These are phyloP conservation scores for Xerocomellus amylosporus DNA, from an alignment of 768 basidiomycete genomes.

Conservation along the genomic window DNA sequence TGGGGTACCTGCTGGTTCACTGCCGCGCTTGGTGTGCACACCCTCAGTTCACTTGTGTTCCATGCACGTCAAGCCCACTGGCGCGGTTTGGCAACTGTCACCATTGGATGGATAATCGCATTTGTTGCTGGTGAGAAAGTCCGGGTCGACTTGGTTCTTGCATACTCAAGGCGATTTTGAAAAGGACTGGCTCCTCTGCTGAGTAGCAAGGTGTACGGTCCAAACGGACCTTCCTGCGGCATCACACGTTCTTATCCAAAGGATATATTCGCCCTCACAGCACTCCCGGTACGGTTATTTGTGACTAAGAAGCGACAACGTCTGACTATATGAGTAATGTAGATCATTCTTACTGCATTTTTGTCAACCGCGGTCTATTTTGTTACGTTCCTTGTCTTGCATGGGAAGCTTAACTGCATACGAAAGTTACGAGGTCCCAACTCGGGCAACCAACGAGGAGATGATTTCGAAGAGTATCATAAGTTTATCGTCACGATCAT, in stretches of 20 bases:
- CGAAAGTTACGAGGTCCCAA: conserved; percentile 50
- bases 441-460: conserved; percentile 46
- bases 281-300: conserved; percentile 53
- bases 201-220: conserved; percentile 47
- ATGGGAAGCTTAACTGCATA: conserved; percentile 54
- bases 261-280: conserved; percentile 50
- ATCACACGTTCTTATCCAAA: conserved; percentile 42
- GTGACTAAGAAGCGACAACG: background rate
- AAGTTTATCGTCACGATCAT: conserved; percentile 61
- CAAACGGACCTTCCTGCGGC: conserved; percentile 50
- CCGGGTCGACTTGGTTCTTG: background rate
- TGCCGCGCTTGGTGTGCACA: conserved; percentile 60
- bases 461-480: conserved; percentile 51
- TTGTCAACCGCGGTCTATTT: conserved; percentile 57
- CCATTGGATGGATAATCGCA: conserved; percentile 55
- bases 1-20: conserved; percentile 65
- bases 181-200: conserved; percentile 37
- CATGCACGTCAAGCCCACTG: conserved; percentile 49
- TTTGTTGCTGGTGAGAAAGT: conserved; percentile 47
- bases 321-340: conserved; percentile 22
- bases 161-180: conserved; percentile 17
- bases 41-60: conserved; percentile 64
- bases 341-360: conserved; percentile 58
- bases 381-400: conserved; percentile 58
- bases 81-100: conserved; percentile 42